Conservation (phyloP, 768 basidiomycete genomes). For the Tremella yokohamensis region DNA sequence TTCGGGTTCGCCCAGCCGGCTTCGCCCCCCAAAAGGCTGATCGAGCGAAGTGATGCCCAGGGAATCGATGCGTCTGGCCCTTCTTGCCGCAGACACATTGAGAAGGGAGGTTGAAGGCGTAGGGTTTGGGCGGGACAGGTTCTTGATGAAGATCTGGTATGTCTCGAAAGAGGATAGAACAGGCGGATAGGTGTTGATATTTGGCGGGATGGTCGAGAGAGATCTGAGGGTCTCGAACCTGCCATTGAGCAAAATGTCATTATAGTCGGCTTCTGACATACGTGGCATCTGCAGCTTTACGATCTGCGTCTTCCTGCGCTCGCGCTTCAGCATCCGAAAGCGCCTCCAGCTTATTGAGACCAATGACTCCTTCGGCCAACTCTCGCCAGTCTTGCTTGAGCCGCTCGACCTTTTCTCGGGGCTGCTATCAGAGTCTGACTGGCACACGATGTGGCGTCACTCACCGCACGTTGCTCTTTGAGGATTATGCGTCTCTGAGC, state of each 20-base stretch:
- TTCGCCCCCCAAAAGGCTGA: conserved; percentile 33
- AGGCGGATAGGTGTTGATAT: conserved; percentile 44
- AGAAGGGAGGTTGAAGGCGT: conserved; percentile 39
- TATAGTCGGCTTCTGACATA: conserved; percentile 12
- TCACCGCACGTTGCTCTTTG: conserved; percentile 41
- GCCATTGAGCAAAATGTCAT: conserved; percentile 4
- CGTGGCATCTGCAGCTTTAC: conserved; percentile 21
- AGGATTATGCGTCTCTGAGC: conserved; percentile 38
- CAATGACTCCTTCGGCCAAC: conserved; percentile 27
- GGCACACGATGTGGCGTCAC: conserved; percentile 10
- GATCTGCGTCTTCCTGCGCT: conserved; percentile 19
- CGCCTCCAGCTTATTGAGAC: conserved; percentile 31
- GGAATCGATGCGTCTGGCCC: conserved; percentile 16
- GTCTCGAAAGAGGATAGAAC: conserved; percentile 34
- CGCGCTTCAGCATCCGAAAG: conserved; percentile 32
- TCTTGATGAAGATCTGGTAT: conserved; percentile 33
- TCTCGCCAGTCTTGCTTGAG: conserved; percentile 33
- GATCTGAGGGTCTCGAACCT: conserved; percentile 27
- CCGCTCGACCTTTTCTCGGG: conserved; percentile 26
- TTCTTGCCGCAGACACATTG: conserved; percentile 14
- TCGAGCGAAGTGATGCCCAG: conserved; percentile 4
- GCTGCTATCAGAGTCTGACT: conserved; percentile 20
- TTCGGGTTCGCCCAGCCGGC: conserved; percentile 42
- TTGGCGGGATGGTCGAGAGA: conserved; percentile 32
- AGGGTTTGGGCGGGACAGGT: conserved; percentile 38